Conservation (phyloP, 345 rosid genomes). For the Litchi chinensis region DNA sequence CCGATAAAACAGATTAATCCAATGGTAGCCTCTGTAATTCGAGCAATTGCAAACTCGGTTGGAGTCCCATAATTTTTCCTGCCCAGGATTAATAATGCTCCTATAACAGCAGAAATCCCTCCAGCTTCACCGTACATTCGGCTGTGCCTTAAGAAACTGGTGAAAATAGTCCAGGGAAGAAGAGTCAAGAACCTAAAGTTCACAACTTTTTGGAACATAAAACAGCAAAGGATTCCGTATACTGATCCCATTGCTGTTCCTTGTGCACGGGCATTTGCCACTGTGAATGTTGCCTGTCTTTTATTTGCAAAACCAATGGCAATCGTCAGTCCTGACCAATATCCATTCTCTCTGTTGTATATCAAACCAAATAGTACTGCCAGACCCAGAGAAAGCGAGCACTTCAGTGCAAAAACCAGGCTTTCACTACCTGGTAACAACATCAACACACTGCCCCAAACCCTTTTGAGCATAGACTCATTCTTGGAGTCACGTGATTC, state of each 20-base stretch:
- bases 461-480: conserved; percentile 17
- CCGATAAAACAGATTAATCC: conserved; percentile 57
- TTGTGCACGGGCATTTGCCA: conserved; percentile 66
- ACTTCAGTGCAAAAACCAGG: conserved; percentile 55
- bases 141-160: conserved; percentile 63
- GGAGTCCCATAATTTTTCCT: conserved; percentile 58
- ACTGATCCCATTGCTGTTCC: conserved; percentile 82
- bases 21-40: conserved; percentile 58
- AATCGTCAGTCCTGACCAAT: conserved; percentile 76
- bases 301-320: conserved; percentile 63
- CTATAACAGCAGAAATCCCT: conserved; percentile 56
- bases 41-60: conserved; percentile 54
- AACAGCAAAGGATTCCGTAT: conserved; percentile 62
- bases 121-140: conserved; percentile 69
- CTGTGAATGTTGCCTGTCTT: conserved; percentile 56
- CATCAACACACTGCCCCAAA: conserved; percentile 21
- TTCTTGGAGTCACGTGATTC: conserved; percentile 17
- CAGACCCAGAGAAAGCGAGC: conserved; percentile 65
- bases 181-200: conserved; percentile 54
- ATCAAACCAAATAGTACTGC: conserved; percentile 63
- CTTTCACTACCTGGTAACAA: conserved; percentile 36
- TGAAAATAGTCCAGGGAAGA: conserved; percentile 62
- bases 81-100: conserved; percentile 66
- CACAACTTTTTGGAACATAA: conserved; percentile 35
- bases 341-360: conserved; percentile 55